phyloP scores from a whole-genome alignment of 805 yeast genomes.

The Kodamaea laetipori region DNA sequence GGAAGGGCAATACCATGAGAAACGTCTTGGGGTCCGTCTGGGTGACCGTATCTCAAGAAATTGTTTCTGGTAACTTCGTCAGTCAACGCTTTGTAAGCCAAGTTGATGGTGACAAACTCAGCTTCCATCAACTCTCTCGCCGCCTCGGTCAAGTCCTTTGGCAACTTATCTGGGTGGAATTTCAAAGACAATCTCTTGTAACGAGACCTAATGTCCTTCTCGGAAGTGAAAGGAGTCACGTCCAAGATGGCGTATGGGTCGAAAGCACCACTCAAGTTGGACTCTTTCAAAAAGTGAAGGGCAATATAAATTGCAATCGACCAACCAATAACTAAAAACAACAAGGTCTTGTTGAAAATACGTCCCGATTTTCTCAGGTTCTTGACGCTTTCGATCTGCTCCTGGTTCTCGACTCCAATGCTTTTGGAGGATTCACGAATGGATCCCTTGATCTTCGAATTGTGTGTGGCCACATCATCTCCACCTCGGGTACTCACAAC shows the following conservation, averaged over 20 bases:
- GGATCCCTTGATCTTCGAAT: constrained; percentile 33
- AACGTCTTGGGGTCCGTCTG: constrained; percentile 93
- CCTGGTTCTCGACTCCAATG: constrained; percentile 30
- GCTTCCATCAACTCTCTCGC: constrained; percentile 66
- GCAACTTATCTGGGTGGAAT: constrained; percentile 91
- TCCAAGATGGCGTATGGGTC: constrained; percentile 92
- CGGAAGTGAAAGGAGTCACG: constrained; percentile 64
- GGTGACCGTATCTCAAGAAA: constrained; percentile 87
- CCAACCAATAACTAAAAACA: constrained; percentile 60
- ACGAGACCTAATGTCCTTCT: constrained; percentile 74
- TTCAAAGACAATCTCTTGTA: constrained; percentile 86
- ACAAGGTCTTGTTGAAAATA: constrained; percentile 41
- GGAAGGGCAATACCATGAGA: constrained; percentile 96
- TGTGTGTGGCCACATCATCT: constrained; percentile 22
- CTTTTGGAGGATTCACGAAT: constrained; percentile 36
- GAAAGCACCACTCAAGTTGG: constrained; percentile 55
- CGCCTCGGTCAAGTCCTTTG: constrained; percentile 58
- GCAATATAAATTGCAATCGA: constrained; percentile 44
- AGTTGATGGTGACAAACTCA: constrained; percentile 75
- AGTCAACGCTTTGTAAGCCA: constrained; percentile 93
- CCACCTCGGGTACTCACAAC: constrained; percentile 9
- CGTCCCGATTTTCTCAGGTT: constrained; percentile 31
- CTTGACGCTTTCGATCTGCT: constrained; percentile 28
- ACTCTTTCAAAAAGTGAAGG: constrained; percentile 43
- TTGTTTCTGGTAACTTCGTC: constrained; percentile 85